phyloP scores from a whole-genome alignment of 2,329 filamentous ascomycete genomes.

The Aspergillus sp. region DNA sequence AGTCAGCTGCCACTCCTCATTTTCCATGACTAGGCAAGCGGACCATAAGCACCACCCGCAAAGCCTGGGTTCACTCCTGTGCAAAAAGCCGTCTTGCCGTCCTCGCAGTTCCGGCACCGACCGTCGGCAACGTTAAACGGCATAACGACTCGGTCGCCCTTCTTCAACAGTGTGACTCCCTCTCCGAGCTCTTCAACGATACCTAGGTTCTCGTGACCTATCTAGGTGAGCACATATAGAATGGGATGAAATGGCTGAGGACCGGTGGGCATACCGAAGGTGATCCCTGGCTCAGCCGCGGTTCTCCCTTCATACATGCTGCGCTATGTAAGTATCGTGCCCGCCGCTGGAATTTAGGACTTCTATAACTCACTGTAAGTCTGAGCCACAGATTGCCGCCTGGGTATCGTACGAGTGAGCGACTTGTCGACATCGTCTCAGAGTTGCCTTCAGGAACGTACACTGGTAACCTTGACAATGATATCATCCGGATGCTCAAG shows the following conservation, averaged over 20 bases:
- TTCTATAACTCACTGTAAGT: constrained; percentile 43
- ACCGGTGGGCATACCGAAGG: constrained; percentile 51
- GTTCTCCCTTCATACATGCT: constrained; percentile 69
- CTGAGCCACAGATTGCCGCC: constrained; percentile 60
- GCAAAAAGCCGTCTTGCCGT: constrained; percentile 68
- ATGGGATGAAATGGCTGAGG: background rate
- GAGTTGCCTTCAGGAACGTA: constrained; percentile 39
- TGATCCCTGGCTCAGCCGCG: constrained; percentile 64
- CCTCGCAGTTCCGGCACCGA: constrained; percentile 66
- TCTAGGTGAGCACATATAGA: background rate
- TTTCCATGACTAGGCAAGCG: background rate
- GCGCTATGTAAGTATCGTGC: constrained; percentile 39
- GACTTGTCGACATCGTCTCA: background rate
- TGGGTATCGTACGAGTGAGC: constrained; percentile 6
- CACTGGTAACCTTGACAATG: constrained; percentile 68
- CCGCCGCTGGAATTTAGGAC: constrained; percentile 9
- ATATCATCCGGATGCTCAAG: constrained; percentile 68
- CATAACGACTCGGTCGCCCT: constrained; percentile 67
- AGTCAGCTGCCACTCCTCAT: background rate
- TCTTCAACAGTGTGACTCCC: constrained; percentile 65
- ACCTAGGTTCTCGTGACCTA: constrained; percentile 65
- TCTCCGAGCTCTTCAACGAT: constrained; percentile 59
- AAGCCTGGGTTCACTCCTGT: constrained; percentile 67
- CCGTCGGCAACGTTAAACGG: constrained; percentile 70
- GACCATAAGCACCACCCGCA: constrained; percentile 64